Evolutionary conservation across 116 monocot genomes (phyloP).

Genomic region (Trichopus zeylanicus): DNA sequence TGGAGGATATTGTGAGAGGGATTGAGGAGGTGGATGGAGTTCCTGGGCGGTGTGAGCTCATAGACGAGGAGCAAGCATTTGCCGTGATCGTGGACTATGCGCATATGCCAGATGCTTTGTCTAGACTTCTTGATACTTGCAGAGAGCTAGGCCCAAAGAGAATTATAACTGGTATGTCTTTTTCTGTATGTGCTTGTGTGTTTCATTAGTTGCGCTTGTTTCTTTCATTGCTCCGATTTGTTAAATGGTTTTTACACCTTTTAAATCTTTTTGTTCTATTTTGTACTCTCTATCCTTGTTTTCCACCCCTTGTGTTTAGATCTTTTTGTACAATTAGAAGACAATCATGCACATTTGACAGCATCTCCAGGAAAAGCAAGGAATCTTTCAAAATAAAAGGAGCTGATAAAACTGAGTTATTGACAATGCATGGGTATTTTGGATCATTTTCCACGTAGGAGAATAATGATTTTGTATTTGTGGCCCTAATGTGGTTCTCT

Average conservation of each 20-base stretch:
- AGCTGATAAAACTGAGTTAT: too few species aligned
- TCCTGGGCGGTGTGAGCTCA: conserved; percentile 84
- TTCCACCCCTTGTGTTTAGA: neutral
- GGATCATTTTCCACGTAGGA: too few species aligned
- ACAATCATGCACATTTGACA: too few species aligned
- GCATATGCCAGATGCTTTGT: conserved; percentile 61
- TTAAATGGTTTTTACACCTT: neutral
- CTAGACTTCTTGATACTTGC: conserved; percentile 16
- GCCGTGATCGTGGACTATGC: conserved; percentile 92
- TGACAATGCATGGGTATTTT: too few species aligned
- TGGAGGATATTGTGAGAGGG: conserved; percentile 90
- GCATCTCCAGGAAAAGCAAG: too few species aligned
- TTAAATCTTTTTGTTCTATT: neutral
- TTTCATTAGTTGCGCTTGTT: too few species aligned
- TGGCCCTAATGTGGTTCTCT: too few species aligned
- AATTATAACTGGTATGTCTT: conserved; percentile 8
- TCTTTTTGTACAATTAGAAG: too few species aligned
- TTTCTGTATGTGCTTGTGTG: neutral
- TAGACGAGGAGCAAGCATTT: conserved; percentile 94
- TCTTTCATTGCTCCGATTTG: neutral
- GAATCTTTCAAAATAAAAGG: too few species aligned
- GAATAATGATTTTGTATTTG: too few species aligned
- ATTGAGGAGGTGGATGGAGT: conserved; percentile 91
- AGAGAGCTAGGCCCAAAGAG: conserved; percentile 9
- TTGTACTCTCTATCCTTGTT: neutral